These are phyloP conservation scores for Chionographis japonica DNA, from an alignment of 106 monocot genomes.

Conservation along the genomic window DNA sequence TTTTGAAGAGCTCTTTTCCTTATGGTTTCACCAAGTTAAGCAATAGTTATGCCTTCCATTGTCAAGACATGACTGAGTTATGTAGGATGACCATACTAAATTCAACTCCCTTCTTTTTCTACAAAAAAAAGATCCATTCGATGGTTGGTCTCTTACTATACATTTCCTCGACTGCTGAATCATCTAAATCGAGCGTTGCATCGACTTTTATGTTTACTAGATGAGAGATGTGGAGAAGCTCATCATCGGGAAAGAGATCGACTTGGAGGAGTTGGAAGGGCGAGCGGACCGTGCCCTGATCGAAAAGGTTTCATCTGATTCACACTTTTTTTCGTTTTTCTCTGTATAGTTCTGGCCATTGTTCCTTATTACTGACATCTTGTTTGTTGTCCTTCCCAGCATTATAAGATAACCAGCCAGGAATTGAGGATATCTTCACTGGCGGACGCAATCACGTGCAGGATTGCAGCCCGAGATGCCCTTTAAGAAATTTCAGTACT, in stretches of 20 bases:
- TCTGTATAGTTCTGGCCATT: neutral
- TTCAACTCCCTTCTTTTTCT: no score
- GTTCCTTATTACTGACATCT: neutral
- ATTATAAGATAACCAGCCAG: conserved; percentile 74
- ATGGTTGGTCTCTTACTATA: no score
- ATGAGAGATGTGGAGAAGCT: conserved; percentile 52
- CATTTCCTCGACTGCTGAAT: no score
- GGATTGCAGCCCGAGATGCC: conserved; percentile 90
- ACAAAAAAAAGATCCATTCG: no score
- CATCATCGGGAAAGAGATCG: conserved; percentile 68
- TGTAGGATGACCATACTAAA: no score
- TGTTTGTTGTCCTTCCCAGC: conserved; percentile 38
- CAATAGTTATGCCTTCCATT: no score
- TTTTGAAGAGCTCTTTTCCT: no score
- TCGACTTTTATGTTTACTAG: conserved; percentile 15
- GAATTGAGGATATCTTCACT: conserved; percentile 78
- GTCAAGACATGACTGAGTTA: no score
- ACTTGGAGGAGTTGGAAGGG: conserved; percentile 54
- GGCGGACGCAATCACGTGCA: conserved; percentile 70
- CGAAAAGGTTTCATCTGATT: conserved; percentile 45
- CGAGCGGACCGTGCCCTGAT: conserved; percentile 65
- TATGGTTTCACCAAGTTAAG: no score
- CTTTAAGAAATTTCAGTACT: conserved; percentile 24
- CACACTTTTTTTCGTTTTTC: neutral
- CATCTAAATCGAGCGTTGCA: neutral